phyloP scores from a whole-genome alignment of 2,329 filamentous ascomycete genomes.

The Penicillium decumbens region DNA sequence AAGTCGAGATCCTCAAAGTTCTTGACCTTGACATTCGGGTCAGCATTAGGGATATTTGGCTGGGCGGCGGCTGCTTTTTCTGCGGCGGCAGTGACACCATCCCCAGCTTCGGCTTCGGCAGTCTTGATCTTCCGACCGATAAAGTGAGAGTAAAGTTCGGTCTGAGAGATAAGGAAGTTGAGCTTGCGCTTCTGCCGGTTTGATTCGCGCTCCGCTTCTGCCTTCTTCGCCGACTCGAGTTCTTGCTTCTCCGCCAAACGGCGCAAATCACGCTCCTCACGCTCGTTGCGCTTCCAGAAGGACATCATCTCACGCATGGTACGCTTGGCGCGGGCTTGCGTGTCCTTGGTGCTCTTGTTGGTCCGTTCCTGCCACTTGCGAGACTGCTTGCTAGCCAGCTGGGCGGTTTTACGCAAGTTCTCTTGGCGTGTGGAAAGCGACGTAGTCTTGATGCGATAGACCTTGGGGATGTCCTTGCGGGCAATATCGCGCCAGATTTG shows the following conservation, averaged over 20 bases:
- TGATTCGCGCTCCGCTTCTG: conserved; percentile 94
- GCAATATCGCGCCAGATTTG: conserved; percentile 96
- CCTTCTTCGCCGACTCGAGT: conserved; percentile 91
- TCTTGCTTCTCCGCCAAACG: conserved; percentile 94
- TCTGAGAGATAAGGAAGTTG: conserved; percentile 98
- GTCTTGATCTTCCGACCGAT: conserved; percentile 99
- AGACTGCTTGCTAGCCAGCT: conserved; percentile 93
- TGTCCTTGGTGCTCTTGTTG: conserved; percentile 97
- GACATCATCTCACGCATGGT: conserved; percentile 99
- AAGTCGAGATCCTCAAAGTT: conserved; percentile 94
- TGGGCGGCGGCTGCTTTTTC: conserved; percentile 26
- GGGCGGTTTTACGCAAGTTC: conserved; percentile 97
- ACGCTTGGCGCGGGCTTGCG: conserved; percentile 91
- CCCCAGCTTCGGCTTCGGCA: conserved; percentile 88
- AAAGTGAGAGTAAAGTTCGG: conserved; percentile 97
- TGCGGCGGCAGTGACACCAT: conserved; percentile 58
- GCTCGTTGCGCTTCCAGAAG: conserved; percentile 99
- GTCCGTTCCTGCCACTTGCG: conserved; percentile 95
- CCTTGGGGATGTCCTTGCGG: conserved; percentile 88
- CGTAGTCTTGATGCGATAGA: conserved; percentile 79
- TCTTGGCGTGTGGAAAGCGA: conserved; percentile 83
- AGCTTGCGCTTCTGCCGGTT: conserved; percentile 97
- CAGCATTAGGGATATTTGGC: conserved; percentile 47
- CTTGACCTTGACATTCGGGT: conserved; percentile 68
- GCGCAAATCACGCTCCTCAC: conserved; percentile 89